Evolutionary conservation across 768 basidiomycete genomes (phyloP).

Genomic region (Dendrothele bispora): DNA sequence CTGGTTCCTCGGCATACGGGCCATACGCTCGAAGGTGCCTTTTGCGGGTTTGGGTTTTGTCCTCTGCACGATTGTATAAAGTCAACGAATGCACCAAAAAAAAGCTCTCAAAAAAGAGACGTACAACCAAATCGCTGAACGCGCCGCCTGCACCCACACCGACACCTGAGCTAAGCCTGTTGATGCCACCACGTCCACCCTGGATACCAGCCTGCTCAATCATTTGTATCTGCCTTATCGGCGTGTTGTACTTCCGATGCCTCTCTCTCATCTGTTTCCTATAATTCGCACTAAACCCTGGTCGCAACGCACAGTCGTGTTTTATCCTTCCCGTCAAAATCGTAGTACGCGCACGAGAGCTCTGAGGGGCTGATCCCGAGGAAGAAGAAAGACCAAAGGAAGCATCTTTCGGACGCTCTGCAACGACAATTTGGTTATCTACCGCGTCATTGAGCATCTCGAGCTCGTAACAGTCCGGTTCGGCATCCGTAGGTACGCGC

Average conservation of each 20-base stretch:
- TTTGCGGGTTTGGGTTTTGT: constrained; percentile 67
- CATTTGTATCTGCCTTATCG: constrained; percentile 62
- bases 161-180: constrained; percentile 76
- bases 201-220: constrained; percentile 72
- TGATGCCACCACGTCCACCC: constrained; percentile 73
- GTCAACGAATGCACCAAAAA: background rate
- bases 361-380: constrained; percentile 41
- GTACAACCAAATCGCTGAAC: constrained; percentile 68
- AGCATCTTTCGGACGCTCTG: constrained; percentile 73
- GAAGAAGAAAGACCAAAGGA: constrained; percentile 34
- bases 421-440: constrained; percentile 84
- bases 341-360: constrained; percentile 69
- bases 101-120: constrained; percentile 25
- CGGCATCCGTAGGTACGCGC: constrained; percentile 31
- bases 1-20: constrained; percentile 71
- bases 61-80: constrained; percentile 40
- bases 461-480: constrained; percentile 79
- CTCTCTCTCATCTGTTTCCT: constrained; percentile 72
- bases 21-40: constrained; percentile 82
- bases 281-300: constrained; percentile 66
- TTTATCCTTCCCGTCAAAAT: constrained; percentile 79
- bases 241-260: constrained; percentile 64
- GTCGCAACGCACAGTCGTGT: constrained; percentile 76
- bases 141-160: constrained; percentile 54
- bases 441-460: constrained; percentile 85